Evolutionary conservation across 208 protist genomes (phyloP).

Genomic region (Crithidia brevicula): DNA sequence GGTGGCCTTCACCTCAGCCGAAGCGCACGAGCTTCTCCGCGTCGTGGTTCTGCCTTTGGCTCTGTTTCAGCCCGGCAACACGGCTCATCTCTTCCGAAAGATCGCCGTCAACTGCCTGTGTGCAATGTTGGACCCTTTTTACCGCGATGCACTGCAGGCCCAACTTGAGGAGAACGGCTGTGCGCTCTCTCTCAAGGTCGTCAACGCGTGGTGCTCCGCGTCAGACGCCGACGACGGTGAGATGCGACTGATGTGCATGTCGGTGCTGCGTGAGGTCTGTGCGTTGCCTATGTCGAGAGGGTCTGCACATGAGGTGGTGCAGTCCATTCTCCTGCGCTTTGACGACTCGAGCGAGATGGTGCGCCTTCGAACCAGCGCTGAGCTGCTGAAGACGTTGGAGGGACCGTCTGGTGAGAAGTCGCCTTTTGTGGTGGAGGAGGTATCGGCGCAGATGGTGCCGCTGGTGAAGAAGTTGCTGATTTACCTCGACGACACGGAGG

Average conservation of each 20-base stretch:
- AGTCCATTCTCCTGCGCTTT: slow-evolving; percentile 77
- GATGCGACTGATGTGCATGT: slow-evolving; percentile 86
- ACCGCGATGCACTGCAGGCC: slow-evolving; percentile 30
- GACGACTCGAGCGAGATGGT: slow-evolving; percentile 83
- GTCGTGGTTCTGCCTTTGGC: slow-evolving; percentile 67
- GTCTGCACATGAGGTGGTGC: slow-evolving; percentile 68
- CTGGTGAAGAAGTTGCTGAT: slow-evolving; percentile 80
- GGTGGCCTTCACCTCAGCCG: slow-evolving; percentile 35
- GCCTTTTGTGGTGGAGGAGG: slow-evolving; percentile 47
- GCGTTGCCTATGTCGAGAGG: slow-evolving; percentile 57
- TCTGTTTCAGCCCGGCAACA: slow-evolving; percentile 65
- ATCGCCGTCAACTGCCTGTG: slow-evolving; percentile 82
- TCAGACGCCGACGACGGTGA: slow-evolving; percentile 87
- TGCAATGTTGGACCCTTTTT: slow-evolving; percentile 44
- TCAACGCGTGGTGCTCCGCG: slow-evolving; percentile 70
- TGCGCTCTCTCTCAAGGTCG: slow-evolving; percentile 48
- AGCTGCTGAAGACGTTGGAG: slow-evolving; percentile 35
- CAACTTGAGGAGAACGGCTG: slow-evolving; percentile 39
- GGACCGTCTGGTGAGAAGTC: slow-evolving; percentile 21
- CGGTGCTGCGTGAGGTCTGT: slow-evolving; percentile 51
- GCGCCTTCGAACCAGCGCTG: slow-evolving; percentile 46
- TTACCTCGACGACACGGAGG: slow-evolving; percentile 86
- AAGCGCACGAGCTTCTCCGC: slow-evolving; percentile 68
- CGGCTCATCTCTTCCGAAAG: slow-evolving; percentile 86
- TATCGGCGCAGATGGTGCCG: slow-evolving; percentile 71